Evolutionary conservation across 2,329 filamentous ascomycete genomes (phyloP), one percentile per base, ranked within the genome.

Genomic region (Zymoseptoria ardabiliae): DNA sequence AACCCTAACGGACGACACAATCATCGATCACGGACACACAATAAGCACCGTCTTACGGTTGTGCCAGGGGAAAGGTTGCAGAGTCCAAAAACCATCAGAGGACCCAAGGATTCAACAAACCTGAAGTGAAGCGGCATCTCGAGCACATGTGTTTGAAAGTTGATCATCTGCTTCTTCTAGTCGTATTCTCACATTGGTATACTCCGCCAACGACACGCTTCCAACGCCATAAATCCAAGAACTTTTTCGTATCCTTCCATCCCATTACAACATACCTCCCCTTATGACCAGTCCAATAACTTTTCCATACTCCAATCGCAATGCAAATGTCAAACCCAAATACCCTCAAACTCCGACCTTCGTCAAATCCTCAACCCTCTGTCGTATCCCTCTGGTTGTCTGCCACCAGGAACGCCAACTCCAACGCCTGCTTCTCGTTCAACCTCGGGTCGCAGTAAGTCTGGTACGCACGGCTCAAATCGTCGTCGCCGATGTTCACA

Each of bases 401-500:
- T 0, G 94, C 94, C 53, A 99, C 87, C 69, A 97, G 76, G 74
- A 99, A 99, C 0, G 94, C 92, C 73, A 97, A 76, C 78, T 99
- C 94, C 13, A 99, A 81, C 0, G 94, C 92, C 79, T 99, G 94
- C 78, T 97, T 97, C 81, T 97, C 94, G 71, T 99, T 99, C 66
- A 99, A 78, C 22, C 94, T 79, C 4, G 94, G 94, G 73, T 99
- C 94, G 74, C 94, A 99, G 79, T 93, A 97, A 45, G 89, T 96
- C 4, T 91, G 96, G 76, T 99, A 99, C 70, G 96, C 92, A 65
- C 91, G 83, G 2, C 88, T 88, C 68, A 99, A 73, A 70, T 97
- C 93, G 63, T 94, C 89, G 74, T 97, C 94, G 41, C 84, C 89
- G 60, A 97, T 77, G 0, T 88, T 90, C 71, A 91, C 90, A 63